These are phyloP conservation scores for Heliocybe sulcata DNA, from an alignment of 1,284 basidiomycete species.

Conservation along the genomic window DNA sequence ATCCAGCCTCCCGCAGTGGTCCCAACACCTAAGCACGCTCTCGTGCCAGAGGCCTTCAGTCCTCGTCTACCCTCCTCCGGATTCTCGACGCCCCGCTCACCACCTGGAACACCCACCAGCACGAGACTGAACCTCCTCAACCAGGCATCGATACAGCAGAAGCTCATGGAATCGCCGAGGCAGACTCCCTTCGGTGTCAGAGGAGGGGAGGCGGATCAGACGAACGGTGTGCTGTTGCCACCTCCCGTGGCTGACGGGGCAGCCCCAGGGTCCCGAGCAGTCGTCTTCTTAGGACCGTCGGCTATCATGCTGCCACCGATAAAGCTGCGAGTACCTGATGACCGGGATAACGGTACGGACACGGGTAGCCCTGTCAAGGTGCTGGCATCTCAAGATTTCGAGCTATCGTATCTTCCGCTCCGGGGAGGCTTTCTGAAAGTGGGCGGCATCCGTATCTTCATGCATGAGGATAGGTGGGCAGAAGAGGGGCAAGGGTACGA, in stretches of 20 bases:
- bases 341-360: conserved; percentile 12
- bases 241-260: not conserved
- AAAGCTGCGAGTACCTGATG: conserved; percentile 11
- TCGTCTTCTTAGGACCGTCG: conserved; percentile 49
- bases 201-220: not conserved
- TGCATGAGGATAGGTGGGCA: conserved; percentile 39
- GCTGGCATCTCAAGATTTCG: conserved; percentile 40
- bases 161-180: not conserved
- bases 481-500: not conserved
- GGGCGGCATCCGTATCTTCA: conserved; percentile 57
- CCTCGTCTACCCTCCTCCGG: conserved; percentile 37
- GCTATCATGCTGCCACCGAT: conserved; percentile 32
- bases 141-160: conserved; percentile 17
- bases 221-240: not conserved
- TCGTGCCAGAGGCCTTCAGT: conserved; percentile 28
- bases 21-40: conserved; percentile 9
- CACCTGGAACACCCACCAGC: conserved; percentile 18
- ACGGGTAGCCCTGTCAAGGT: not conserved
- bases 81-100: conserved; percentile 36
- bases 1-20: conserved; percentile 32
- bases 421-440: conserved; percentile 48
- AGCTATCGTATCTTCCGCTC: conserved; percentile 49
- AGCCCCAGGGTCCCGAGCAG: conserved; percentile 14
- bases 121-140: conserved; percentile 16
- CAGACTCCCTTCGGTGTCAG: not conserved